phyloP scores from a whole-genome alignment of 805 yeast genomes.

The Barnettozyma sp. region DNA sequence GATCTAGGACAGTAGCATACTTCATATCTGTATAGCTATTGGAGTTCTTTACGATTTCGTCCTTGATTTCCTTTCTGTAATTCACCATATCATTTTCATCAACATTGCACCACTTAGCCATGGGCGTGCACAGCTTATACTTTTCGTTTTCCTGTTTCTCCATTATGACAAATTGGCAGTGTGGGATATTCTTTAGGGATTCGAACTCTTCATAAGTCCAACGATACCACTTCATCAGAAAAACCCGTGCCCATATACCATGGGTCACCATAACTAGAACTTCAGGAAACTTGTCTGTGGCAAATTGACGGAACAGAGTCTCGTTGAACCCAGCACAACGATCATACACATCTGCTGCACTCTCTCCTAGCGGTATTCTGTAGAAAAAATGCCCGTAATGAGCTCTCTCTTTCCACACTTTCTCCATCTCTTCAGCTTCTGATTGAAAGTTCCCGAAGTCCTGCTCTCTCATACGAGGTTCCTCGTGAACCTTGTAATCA shows the following conservation, averaged over 20 bases:
- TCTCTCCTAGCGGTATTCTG: conserved; percentile 88
- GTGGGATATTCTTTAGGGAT: conserved; percentile 72
- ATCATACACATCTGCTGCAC: conserved; percentile 94
- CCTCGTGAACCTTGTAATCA: conserved; percentile 62
- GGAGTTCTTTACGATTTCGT: conserved; percentile 20
- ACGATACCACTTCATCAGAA: conserved; percentile 88
- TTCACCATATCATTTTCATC: conserved; percentile 19
- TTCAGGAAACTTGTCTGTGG: conserved; percentile 61
- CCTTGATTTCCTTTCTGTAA: conserved; percentile 18
- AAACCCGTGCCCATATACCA: conserved; percentile 92
- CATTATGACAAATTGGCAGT: conserved; percentile 79
- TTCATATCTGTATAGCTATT: conserved; percentile 22
- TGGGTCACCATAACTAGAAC: conserved; percentile 83
- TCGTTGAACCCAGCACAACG: conserved; percentile 87
- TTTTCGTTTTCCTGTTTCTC: conserved; percentile 47
- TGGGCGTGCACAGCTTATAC: conserved; percentile 51
- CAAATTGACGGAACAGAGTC: conserved; percentile 75
- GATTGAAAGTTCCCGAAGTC: conserved; percentile 93
- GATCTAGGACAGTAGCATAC: conserved; percentile 1
- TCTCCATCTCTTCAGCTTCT: conserved; percentile 66
- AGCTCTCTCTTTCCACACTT: conserved; percentile 78
- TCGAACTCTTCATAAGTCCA: conserved; percentile 92
- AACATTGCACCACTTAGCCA: conserved; percentile 65
- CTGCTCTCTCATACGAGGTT: conserved; percentile 89
- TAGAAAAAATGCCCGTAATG: conserved; percentile 85